phyloP scores from a whole-genome alignment of 2,329 filamentous ascomycete species.

The Knufia petricola region DNA sequence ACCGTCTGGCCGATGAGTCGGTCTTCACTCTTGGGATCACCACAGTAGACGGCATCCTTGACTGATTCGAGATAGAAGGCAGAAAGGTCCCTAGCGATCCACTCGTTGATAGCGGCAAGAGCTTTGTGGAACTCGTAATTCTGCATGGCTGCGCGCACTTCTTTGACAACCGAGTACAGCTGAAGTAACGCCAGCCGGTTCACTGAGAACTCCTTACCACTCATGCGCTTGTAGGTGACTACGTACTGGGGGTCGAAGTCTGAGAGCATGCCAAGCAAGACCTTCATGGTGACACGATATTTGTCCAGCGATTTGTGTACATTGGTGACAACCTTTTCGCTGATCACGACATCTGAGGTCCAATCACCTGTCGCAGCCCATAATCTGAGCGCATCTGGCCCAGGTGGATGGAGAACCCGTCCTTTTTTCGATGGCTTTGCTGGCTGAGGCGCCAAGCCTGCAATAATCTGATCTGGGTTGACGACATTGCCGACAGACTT shows the following conservation, averaged over 20 bases:
- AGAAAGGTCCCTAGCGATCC: slow-evolving; percentile 73
- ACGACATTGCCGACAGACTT: slow-evolving; percentile 91
- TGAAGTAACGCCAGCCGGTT: slow-evolving; percentile 62
- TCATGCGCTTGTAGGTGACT: slow-evolving; percentile 28
- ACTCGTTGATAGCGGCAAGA: slow-evolving; percentile 63
- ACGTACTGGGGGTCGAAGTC: slow-evolving; percentile 39
- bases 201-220: slow-evolving; percentile 48
- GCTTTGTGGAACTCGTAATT: slow-evolving; percentile 77
- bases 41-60: slow-evolving; percentile 88
- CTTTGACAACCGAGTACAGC: slow-evolving; percentile 54
- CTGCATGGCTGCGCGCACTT: slow-evolving; percentile 56
- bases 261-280: slow-evolving; percentile 69
- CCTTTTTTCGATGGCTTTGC: slow-evolving; percentile 40
- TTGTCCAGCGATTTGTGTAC: slow-evolving; percentile 72
- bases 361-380: slow-evolving; percentile 93
- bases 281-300: slow-evolving; percentile 81
- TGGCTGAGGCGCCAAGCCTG: slow-evolving; percentile 53
- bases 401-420: slow-evolving; percentile 47
- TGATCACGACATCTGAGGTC: slow-evolving; percentile 75
- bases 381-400: slow-evolving; percentile 75
- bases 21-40: slow-evolving; percentile 55
- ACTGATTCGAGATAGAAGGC: slow-evolving; percentile 88
- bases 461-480: slow-evolving; percentile 71
- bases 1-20: slow-evolving; percentile 48
- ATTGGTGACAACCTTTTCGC: slow-evolving; percentile 63